These are phyloP conservation scores for Pneumocystis murina DNA, from an alignment of 1,139 yeast species.

Conservation along the genomic window DNA sequence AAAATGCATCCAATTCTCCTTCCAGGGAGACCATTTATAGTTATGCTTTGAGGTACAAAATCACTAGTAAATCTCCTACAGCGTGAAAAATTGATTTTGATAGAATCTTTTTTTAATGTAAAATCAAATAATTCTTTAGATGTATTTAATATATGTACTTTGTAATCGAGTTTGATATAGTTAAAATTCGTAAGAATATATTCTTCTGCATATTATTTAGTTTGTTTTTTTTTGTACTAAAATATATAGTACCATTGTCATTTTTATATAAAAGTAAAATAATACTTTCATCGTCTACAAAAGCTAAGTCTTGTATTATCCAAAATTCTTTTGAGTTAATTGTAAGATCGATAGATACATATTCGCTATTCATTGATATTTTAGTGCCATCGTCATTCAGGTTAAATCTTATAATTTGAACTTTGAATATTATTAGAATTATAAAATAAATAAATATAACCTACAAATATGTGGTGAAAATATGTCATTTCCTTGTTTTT, in stretches of 20 bases:
- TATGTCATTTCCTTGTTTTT: background rate
- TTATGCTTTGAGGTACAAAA: constrained; percentile 12
- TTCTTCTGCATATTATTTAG: background rate
- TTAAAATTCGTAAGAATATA: background rate
- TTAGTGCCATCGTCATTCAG: background rate
- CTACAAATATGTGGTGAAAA: background rate
- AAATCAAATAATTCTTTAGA: background rate
- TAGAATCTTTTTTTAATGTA: background rate
- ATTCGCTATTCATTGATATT: background rate
- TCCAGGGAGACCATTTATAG: constrained; percentile 15
- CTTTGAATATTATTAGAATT: background rate
- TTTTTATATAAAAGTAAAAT: constrained; percentile 3
- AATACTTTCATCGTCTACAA: constrained; percentile 6
- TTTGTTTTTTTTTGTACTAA: background rate
- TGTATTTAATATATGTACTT: background rate
- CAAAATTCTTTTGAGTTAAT: background rate
- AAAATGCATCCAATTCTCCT: constrained; percentile 16
- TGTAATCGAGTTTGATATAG: background rate
- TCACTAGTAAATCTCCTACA: constrained; percentile 5
- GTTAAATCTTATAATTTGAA: background rate
- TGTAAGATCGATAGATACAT: background rate
- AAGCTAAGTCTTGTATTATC: background rate
- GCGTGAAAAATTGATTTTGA: background rate
- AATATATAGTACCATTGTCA: background rate
- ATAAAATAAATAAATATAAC: background rate